Base-by-base conservation (phyloP, 2,329 filamentous ascomycete species). In the Exutisphaerella laricina region DNA sequence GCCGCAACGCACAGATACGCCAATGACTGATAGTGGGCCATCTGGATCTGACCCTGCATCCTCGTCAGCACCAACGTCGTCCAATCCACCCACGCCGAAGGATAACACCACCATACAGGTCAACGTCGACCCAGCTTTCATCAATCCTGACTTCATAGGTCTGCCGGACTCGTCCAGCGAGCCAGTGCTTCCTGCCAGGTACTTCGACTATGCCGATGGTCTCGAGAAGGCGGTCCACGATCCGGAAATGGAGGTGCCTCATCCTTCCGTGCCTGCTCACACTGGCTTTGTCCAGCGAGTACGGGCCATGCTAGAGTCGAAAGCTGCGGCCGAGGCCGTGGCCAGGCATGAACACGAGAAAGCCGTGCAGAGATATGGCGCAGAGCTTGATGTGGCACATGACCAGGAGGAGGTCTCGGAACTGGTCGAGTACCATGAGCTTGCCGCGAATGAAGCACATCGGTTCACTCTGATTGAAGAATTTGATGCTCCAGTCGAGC, bases 31-130 rank as follows among this genome's bases (percentile, higher is more conserved):
- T 31, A 59, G 60, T 1, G 64, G 68, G 10, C 57, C 61, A 4
- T 65, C 66, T 10, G 71, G 68, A 1, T 71, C 69, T 2, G 69
- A 71, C 45, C 61, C 65, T 31, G 61, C 66, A 25, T 67, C 64
- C 1, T 63, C 65, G n/a, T 55, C 57, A 33, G 58, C 58, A 5
- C 69, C 69, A 13, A 62, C 55, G 3, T 61, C 60, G 2, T 61
- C 60, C 13, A 61, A 54, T 37, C 62, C 62, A n/a, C 55, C 66
- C 17, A 72, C 70, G 5, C 69, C 70, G 0, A 63, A 60, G 36
- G 63, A 68, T 46, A 51, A 57, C 10, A 58, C 53, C 12, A 57
- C 62, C 7, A 58, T 66, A 31, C 62, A 66, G 42, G 63, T 63
- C 4, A 49, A 41, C 7, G 54, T 64, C 3, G 59, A 63, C 43